Base-by-base conservation (phyloP, 2,329 filamentous ascomycete species). In the Colletotrichum cordylinicola region DNA sequence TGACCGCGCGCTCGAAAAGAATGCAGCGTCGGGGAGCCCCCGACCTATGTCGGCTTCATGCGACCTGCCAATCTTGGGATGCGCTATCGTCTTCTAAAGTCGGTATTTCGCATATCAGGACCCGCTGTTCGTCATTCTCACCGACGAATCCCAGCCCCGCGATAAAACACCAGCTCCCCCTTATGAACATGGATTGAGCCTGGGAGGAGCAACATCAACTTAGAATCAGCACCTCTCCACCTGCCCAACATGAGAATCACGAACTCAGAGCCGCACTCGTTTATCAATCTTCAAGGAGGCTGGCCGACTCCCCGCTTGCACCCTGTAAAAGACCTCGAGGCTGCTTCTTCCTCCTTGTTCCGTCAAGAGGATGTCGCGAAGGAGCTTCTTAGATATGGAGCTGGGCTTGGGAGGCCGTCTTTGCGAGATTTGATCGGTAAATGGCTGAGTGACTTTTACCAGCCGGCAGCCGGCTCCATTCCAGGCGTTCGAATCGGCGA, bases 371-470 rank as follows among this genome's bases (percentile, higher is more conserved):
- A 69, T 21, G 12, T 29, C 16, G 55, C 33, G 21, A 16, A 69
- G 16, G 52, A 60, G 24, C 61, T 61, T 60, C 55, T 61, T 29
- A 29, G 61, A 12, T 69, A 69, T 24, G 67, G 67, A 12, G 29
- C 67, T 16, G 55, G 67, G 8, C 55, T 69, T 24, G 67, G 67
- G 3, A n/a, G 55, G 21, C 16, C 67, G 1, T 27, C 67, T 24
- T 3, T 61, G 16, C 67, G 67, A 4, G 55, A 61, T 13, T 7
- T 61, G 7, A 61, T 98, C 39, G 93, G 95, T 4, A 81, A 84
- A 43, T 98, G 95, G 94, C 87, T 98, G 56, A 89, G 87, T 3
- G 79, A 81, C 2, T 93, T 93, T 80, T 96, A 95, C 81, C 24
- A 18, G 33, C 68, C 61, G 27, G n/a, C 39, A 8, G 68, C 68